Percentiles rank a stretch among this genome's conserved stretches.
Conservation (phyloP, 768 basidiomycete genomes). For the Russula earlei region DNA sequence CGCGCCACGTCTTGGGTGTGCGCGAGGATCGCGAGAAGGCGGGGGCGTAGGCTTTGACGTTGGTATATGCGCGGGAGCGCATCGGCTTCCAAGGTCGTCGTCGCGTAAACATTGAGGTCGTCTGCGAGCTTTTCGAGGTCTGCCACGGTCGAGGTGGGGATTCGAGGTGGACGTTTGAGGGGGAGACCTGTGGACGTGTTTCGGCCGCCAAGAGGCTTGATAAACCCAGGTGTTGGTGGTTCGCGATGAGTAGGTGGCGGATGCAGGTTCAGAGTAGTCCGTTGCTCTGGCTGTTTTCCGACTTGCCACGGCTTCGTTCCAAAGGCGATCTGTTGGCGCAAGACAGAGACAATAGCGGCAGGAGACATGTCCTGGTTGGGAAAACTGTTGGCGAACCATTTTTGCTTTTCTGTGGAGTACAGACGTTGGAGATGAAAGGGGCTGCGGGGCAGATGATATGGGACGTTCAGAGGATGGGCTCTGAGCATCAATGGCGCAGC, state of each 20-base stretch:
- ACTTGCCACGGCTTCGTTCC: conserved; percentile 1
- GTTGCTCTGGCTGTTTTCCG: not conserved
- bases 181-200: conserved; percentile 8
- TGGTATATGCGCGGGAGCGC: conserved; percentile 6
- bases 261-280: not conserved
- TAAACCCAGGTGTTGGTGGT: not conserved
- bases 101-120: conserved; percentile 4
- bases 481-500: conserved; percentile 70
- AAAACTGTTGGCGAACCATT: not conserved
- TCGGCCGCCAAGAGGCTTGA: conserved; percentile 5
- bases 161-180: not conserved
- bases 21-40: conserved; percentile 7
- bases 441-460: conserved; percentile 33
- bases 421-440: conserved; percentile 2
- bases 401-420: not conserved
- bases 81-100: not conserved
- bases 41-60: not conserved
- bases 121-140: conserved; percentile 11
- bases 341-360: conserved; percentile 6
- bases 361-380: not conserved
- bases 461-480: conserved; percentile 71
- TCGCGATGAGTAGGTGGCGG: not conserved
- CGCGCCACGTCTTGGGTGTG: conserved; percentile 1
- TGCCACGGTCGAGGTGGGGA: conserved; percentile 2
- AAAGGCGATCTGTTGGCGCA: conserved; percentile 12